phyloP scores from a whole-genome alignment of 208 protist species.

The Wallacemonas rigidus region DNA sequence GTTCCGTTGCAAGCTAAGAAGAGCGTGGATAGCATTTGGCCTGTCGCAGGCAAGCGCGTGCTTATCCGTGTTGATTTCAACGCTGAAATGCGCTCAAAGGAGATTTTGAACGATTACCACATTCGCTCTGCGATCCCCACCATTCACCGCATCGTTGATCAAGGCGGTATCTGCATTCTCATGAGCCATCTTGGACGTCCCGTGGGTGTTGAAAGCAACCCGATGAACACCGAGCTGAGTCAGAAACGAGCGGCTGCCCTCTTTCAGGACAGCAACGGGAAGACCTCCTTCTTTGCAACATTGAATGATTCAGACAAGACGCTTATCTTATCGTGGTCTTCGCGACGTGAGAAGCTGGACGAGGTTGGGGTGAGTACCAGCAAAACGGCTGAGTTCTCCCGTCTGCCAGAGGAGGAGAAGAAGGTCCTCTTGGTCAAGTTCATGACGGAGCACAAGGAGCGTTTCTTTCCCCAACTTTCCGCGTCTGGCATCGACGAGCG shows the following conservation, averaged over 20 bases:
- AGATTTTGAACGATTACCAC: conserved; percentile 93
- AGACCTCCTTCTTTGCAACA: conserved; percentile 71
- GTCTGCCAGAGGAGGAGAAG: conserved; percentile 76
- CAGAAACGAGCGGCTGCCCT: conserved; percentile 23
- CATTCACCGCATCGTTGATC: conserved; percentile 94
- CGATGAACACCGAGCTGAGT: conserved; percentile 32
- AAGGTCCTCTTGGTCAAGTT: conserved; percentile 52
- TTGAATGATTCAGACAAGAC: conserved; percentile 70
- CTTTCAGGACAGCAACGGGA: conserved; percentile 56
- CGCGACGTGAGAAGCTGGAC: conserved; percentile 41
- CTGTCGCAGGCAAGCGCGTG: conserved; percentile 93
- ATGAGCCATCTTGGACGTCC: conserved; percentile 98
- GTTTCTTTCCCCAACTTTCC: conserved; percentile 57
- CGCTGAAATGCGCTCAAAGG: conserved; percentile 91
- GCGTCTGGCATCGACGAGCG: conserved; percentile 72
- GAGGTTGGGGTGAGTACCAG: conserved; percentile 35
- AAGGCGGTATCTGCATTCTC: conserved; percentile 89
- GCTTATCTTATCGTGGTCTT: conserved; percentile 59
- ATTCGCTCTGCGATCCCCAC: conserved; percentile 96
- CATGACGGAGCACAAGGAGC: conserved; percentile 64
- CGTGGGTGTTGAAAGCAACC: conserved; percentile 82
- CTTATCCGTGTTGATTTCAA: conserved; percentile 98
- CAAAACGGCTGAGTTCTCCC: conserved; percentile 62
- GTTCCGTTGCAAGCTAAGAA: conserved; percentile 61
- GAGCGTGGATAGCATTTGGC: conserved; percentile 85